These are phyloP conservation scores for Neurospora hispaniola DNA, from an alignment of 495 filamentous ascomycete species.

Conservation along the genomic window DNA sequence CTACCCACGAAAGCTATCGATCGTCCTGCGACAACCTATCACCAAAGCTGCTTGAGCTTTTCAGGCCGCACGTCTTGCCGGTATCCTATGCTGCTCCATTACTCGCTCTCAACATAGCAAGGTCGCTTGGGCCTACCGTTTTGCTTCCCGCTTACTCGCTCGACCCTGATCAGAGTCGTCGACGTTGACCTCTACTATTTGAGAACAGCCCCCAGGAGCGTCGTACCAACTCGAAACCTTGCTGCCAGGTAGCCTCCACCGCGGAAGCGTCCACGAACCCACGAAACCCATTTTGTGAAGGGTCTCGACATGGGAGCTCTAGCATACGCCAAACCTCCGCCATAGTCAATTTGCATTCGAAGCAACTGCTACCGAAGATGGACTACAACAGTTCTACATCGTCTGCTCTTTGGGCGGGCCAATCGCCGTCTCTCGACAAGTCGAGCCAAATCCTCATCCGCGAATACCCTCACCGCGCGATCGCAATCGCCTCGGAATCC, in stretches of 20 bases:
- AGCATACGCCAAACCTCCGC: neutral
- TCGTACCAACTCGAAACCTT: neutral
- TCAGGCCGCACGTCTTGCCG: neutral
- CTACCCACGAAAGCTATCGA: neutral
- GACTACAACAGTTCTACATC: slow-evolving; percentile 16
- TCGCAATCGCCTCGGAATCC: slow-evolving; percentile 67
- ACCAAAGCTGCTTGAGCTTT: neutral
- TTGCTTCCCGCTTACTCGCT: neutral
- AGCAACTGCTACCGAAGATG: slow-evolving; percentile 10
- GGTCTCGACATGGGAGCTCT: neutral
- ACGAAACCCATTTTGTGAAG: neutral
- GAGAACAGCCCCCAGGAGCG: neutral
- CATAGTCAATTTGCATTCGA: neutral
- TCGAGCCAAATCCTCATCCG: slow-evolving; percentile 51
- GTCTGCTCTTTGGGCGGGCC: slow-evolving; percentile 21
- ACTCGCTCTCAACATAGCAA: neutral
- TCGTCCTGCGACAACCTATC: neutral
- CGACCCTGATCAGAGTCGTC: neutral
- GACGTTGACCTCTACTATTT: neutral
- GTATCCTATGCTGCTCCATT: neutral
- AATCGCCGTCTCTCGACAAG: slow-evolving; percentile 31
- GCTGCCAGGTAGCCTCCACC: neutral
- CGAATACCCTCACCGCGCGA: slow-evolving; percentile 73
- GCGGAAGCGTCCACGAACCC: neutral
- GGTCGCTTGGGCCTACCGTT: neutral